These are phyloP conservation scores for Eucalyptus sp. DNA, from an alignment of 345 rosid genomes.

Conservation along the genomic window DNA sequence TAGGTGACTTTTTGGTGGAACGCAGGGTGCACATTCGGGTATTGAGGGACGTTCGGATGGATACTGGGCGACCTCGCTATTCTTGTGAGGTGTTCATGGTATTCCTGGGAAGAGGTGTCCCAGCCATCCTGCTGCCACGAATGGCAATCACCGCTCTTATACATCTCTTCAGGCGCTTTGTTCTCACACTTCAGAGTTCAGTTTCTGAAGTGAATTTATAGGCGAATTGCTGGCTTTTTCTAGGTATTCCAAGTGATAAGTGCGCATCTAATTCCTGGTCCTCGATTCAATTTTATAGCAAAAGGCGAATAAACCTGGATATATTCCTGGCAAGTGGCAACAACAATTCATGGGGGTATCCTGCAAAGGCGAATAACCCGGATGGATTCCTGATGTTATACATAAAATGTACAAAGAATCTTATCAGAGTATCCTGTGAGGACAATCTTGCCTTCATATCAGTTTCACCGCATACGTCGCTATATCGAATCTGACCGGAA, in stretches of 20 bases:
- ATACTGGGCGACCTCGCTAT: conserved; percentile 13
- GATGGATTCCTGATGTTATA: background rate
- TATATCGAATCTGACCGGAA: background rate
- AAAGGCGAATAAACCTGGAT: background rate
- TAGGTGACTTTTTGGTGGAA: conserved; percentile 11
- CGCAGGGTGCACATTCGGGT: conserved; percentile 24
- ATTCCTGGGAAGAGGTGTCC: conserved; percentile 17
- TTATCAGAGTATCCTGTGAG: background rate
- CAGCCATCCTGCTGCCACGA: conserved; percentile 4
- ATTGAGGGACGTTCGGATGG: conserved; percentile 16
- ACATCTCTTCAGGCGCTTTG: background rate
- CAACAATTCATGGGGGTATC: background rate
- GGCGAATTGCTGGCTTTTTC: background rate
- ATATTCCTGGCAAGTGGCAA: background rate
- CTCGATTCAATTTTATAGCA: background rate
- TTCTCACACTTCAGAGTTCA: background rate
- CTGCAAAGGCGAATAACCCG: background rate
- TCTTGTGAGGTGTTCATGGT: conserved; percentile 11
- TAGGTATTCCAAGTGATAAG: background rate
- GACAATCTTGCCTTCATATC: background rate
- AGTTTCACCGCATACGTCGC: background rate
- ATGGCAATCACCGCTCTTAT: background rate
- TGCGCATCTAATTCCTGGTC: conserved; percentile 15
- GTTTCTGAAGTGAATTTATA: conserved; percentile 4
- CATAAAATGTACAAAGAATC: background rate